Base-by-base conservation (phyloP, 2,329 filamentous ascomycete species). In the Fusarium redolens region DNA sequence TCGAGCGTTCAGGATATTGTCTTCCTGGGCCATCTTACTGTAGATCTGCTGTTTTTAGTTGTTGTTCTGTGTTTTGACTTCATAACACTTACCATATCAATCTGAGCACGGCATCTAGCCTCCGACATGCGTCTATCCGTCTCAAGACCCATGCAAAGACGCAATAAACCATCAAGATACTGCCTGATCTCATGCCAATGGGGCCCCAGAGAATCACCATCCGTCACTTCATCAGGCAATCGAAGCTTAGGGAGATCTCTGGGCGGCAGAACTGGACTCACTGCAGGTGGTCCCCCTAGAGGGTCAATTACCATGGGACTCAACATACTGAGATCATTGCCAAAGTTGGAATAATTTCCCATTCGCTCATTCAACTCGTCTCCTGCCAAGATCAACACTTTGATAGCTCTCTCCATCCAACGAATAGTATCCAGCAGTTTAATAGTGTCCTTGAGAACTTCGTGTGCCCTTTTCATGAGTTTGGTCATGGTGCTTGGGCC, bases 21-120 rank as follows among this genome's bases (percentile, higher is more conserved):
- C 84, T 65, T 86, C 84, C 68, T 86, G 84, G 7, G 84, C 84
- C 82, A 86, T 85, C 71, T 85, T 85, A 69, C 82, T 84, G 78
- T 85, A 86, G 65, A 86, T 85, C 82, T 84, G 51, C 2, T 20
- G 5, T 3, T 25, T 28, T 75, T 13, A 77, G 73, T 25, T 31
- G 48, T 17, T 25, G n/a, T 20, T 38, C 14, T 28, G 30, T 22
- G 3, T 18, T 14, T 12, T 13, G 20, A 28, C 10, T 8, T 18
- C 10, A 8, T 9, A 35, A 5, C 37, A 76, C 82, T 79, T 65
- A 84, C 82, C 69, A 86, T 85, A 38, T 86, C 84, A 51, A 85
- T 85, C 69, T 85, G 82, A 3, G 84, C 84, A 31, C 84, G 82
- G 67, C 84, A 86, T 14, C 84, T 77, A 22, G 84, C 80, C 71